Evolutionary conservation across 345 rosid species (phyloP).

Genomic region (Salix suchowensis): DNA sequence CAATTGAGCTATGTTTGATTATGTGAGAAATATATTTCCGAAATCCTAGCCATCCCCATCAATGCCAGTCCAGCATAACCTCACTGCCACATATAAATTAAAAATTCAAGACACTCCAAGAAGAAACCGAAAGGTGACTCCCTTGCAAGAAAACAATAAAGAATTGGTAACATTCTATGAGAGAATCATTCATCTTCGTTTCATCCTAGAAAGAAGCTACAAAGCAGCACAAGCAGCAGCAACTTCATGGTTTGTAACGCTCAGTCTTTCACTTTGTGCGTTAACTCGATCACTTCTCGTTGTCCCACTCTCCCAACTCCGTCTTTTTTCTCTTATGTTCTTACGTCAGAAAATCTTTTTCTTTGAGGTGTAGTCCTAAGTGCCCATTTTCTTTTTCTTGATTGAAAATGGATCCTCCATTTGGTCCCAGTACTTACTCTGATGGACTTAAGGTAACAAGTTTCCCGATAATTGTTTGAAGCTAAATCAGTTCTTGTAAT

Average conservation of each 20-base stretch:
- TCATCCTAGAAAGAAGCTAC: neutral
- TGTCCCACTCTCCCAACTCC: neutral
- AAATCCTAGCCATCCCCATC: neutral
- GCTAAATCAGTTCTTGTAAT: neutral
- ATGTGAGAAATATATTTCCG: neutral
- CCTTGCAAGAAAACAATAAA: neutral
- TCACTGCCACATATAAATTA: neutral
- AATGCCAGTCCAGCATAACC: constrained; percentile 11
- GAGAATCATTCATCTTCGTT: neutral
- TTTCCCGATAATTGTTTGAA: neutral
- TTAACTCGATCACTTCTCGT: neutral
- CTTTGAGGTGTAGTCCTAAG: neutral
- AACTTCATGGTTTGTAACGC: constrained; percentile 5
- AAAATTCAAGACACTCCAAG: neutral
- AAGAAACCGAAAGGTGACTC: neutral
- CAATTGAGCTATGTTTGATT: neutral
- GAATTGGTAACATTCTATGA: neutral
- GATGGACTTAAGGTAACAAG: constrained; percentile 18
- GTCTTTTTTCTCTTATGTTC: neutral
- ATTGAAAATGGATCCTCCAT: constrained; percentile 17
- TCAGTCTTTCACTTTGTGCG: neutral
- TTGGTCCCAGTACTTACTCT: constrained; percentile 2
- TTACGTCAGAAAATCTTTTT: neutral
- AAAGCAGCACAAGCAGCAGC: neutral
- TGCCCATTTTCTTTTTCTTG: neutral